phyloP scores from a whole-genome alignment of 2,329 filamentous ascomycete species.

The Paradendryphiella salina region DNA sequence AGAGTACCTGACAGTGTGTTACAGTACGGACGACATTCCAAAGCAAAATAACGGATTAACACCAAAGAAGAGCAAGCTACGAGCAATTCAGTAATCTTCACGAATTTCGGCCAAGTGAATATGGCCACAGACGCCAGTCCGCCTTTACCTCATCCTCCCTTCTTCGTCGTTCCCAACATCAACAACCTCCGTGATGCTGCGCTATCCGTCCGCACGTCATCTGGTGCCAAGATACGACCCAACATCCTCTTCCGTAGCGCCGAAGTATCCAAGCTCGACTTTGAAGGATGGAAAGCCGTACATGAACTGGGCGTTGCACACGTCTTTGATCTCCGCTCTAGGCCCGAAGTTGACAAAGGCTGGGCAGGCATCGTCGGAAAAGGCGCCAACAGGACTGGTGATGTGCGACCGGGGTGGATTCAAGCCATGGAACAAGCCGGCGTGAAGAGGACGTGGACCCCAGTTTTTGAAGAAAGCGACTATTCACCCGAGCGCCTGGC shows the following conservation, averaged over 20 bases:
- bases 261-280: conserved; percentile 55
- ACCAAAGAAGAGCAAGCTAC: no score
- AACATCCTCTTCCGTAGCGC: conserved; percentile 68
- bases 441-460: conserved; percentile 60
- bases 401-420: conserved; percentile 38
- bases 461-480: conserved; percentile 66
- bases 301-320: conserved; percentile 61
- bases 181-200: conserved; percentile 44
- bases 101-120: no score
- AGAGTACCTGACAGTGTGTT: no score
- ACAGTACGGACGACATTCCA: neutral
- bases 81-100: no score
- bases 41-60: neutral
- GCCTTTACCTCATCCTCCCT: conserved; percentile 36
- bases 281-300: conserved; percentile 26
- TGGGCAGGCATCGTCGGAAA: conserved; percentile 28
- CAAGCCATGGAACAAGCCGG: conserved; percentile 42
- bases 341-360: conserved; percentile 58
- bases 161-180: conserved; percentile 40
- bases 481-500: conserved; percentile 67
- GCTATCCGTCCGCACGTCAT: conserved; percentile 26
- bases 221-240: conserved; percentile 52
- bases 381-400: conserved; percentile 38
- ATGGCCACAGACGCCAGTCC: neutral
- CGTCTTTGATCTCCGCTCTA: conserved; percentile 70